Percentiles rank a stretch among this genome's conserved stretches.
These are phyloP conservation scores for Fusarium tricinctum DNA, from an alignment of 2,329 filamentous ascomycete genomes.

Conservation along the genomic window DNA sequence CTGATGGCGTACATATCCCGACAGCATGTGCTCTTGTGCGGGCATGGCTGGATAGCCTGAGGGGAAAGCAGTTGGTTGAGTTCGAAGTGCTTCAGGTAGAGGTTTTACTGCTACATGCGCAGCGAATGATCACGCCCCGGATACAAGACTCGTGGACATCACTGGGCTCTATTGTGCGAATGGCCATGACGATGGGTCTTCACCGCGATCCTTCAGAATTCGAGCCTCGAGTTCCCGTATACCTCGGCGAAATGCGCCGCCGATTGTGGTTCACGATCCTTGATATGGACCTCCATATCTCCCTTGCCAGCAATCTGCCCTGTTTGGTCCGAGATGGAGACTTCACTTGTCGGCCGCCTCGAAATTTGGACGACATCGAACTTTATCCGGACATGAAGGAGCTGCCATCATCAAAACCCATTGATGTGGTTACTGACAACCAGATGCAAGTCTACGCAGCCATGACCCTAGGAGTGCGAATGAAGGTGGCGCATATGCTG, in stretches of 20 bases:
- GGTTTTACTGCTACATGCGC: constrained; percentile 66
- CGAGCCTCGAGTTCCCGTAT: constrained; percentile 62
- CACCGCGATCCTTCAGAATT: constrained; percentile 70
- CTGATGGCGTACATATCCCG: constrained; percentile 68
- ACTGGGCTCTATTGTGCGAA: constrained; percentile 67
- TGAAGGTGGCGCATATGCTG: constrained; percentile 65
- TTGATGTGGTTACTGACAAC: constrained; percentile 66
- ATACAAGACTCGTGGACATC: constrained; percentile 68
- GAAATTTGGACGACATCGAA: constrained; percentile 67
- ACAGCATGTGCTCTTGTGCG: constrained; percentile 69
- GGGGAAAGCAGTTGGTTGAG: constrained; percentile 67
- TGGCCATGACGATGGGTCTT: constrained; percentile 72
- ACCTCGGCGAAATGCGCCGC: constrained; percentile 67
- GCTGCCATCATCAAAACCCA: constrained; percentile 63
- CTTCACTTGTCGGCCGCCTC: constrained; percentile 66
- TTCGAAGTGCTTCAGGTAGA: constrained; percentile 68
- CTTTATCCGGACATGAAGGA: constrained; percentile 63
- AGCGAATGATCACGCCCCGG: constrained; percentile 65
- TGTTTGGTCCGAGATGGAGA: constrained; percentile 66
- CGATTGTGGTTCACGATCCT: constrained; percentile 69
- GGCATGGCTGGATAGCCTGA: constrained; percentile 66
- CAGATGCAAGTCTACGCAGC: constrained; percentile 69
- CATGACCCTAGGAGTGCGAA: constrained; percentile 63
- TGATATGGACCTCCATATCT: constrained; percentile 69
- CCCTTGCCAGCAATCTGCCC: constrained; percentile 66